Conservation (phyloP, 352 stramenopile species). For the Phytophthora europaea region DNA sequence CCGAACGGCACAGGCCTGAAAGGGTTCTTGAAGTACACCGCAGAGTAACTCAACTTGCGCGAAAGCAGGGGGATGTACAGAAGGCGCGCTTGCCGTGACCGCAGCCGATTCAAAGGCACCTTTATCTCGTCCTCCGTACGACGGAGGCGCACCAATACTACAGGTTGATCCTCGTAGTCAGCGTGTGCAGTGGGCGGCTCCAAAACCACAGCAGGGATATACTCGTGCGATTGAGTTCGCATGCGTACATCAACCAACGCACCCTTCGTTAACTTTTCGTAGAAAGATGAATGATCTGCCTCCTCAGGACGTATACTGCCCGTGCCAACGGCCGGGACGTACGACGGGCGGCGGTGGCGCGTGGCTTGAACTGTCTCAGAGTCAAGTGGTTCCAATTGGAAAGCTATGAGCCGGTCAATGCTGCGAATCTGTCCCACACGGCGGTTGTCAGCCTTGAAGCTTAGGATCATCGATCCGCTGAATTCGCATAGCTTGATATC, state of each 20-base stretch:
- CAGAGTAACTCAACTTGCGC: constrained; percentile 89
- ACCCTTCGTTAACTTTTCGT: constrained; percentile 67
- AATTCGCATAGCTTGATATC: constrained; percentile 92
- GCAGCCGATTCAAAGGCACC: constrained; percentile 72
- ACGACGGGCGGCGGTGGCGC: constrained; percentile 80
- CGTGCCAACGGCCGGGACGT: constrained; percentile 48
- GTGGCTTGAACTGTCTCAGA: constrained; percentile 76
- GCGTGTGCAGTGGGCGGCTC: constrained; percentile 42
- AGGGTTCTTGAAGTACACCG: constrained; percentile 91
- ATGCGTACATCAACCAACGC: constrained; percentile 79
- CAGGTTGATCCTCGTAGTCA: constrained; percentile 54
- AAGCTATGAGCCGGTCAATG: constrained; percentile 88
- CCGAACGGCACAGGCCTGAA: constrained; percentile 89
- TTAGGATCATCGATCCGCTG: constrained; percentile 88
- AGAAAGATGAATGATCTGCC: constrained; percentile 58
- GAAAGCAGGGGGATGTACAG: constrained; percentile 86
- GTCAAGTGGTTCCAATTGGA: constrained; percentile 84
- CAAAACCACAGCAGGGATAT: constrained; percentile 72
- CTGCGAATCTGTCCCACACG: constrained; percentile 88
- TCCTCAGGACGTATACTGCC: constrained; percentile 51
- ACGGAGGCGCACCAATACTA: constrained; percentile 72
- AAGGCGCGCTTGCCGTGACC: constrained; percentile 74
- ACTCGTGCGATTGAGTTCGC: constrained; percentile 78
- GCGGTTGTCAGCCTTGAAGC: constrained; percentile 89
- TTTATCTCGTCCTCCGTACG: constrained; percentile 81